Base-by-base conservation (phyloP, 345 rosid species). In the Syzygium aromaticum region DNA sequence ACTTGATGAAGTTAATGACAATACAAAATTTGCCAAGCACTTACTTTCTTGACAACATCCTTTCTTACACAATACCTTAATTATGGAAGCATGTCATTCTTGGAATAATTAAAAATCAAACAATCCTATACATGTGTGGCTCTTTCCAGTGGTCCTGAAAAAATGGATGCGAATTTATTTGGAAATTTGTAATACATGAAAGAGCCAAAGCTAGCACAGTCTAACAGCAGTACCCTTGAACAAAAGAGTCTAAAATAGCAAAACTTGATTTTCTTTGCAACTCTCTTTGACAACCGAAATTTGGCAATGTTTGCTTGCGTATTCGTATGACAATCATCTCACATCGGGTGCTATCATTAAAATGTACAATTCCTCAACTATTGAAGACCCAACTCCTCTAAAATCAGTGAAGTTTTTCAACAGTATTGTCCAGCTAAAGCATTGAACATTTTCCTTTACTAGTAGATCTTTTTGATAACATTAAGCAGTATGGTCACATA, bases 21-120 rank as follows among this genome's bases (percentile, higher is more conserved):
- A 22, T 27, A 14, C 15, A 23, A 52, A 86, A 27, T 25, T n/a
- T 23, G 15, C 11, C 52, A 89, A 88, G 85, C 54, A 87, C 30
- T 85, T 89, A 96, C 98, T 96, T 94, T 94, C 89, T 89, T 94
- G 16, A 97, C 89, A 89, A 94, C 88, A 92, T 96, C 98, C 91
- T 91, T 96, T 90, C 92, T 93, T 84, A 94, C 38, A 33, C 38
- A 33, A 33, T 33, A 33, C 38, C 38, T 33, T 33, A 54, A 54
- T 6, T 54, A 19, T 54, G 59, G 3, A 22, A 54, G 59, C 59
- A 54, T 19, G 11, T 54, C 21, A 6, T 17, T 53, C 3, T 53
- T 53, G 7, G 19, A 53, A 53, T 16, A 6, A 17, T 17, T 1
- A 8, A 54, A 54, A 54, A 21, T 54, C 2, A 54, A 54, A 54